Evolutionary conservation across 345 rosid genomes (phyloP), one percentile per base, ranked within the genome.

Genomic region (Salix udensis): DNA sequence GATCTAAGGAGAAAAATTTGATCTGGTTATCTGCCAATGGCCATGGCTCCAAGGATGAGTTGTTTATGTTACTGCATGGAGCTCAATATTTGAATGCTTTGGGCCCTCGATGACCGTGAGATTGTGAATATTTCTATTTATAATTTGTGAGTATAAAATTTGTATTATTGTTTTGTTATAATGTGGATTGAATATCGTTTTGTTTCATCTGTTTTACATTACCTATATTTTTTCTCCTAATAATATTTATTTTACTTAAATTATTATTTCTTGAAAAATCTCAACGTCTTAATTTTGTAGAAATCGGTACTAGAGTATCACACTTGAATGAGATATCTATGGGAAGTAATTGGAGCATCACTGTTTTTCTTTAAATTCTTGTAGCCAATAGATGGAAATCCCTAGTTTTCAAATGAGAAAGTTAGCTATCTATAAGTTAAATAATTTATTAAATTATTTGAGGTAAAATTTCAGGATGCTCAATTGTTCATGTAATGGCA

Each of bases 11-110:
- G 67, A 42, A 2, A 14, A 37, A 7, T 39, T 39, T 6, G 40
- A 39, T 39, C 10, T 39, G 40, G 40, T 69, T 67, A 26, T 7
- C 40, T 42, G 26, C 64, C 31, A 52, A 2, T 68, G 73, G 14
- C 36, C 40, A 61, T 78, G 71, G 72, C 81, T 50, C 21, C 10
- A 36, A 24, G 7, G 37, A 68, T 67, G 31, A n/a, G 65, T 16
- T n/a, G 5, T 64, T 26, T 67, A 30, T 58, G 73, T 61, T 61
- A 48, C 60, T 67, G 31, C 23, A 73, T 71, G 60, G 67, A 28
- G 76, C n/a, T 72, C 67, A 76, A 81, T 84, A 81, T 68, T 68
- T 71, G 68, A 34, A n/a, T 48, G 50, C 23, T 46, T 15, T 40
- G 75, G 67, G 72, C 65, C 68, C 30, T 60, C 42, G 58, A 28